Conservation (phyloP, 2,329 filamentous ascomycete species). For the Fusarium sp. region DNA sequence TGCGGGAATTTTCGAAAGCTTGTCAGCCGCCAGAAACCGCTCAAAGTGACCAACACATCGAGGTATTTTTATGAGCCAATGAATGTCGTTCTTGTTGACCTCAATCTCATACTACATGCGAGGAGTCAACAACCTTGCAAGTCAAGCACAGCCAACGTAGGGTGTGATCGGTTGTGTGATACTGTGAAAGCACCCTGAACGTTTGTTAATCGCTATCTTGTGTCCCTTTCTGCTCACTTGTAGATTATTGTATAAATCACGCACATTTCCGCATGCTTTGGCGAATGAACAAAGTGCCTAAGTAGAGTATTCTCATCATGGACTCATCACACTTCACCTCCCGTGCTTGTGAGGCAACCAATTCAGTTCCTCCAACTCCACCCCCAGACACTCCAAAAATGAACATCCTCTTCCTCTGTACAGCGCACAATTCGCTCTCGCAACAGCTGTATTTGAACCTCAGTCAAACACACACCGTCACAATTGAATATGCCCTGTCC, state of each 20-base stretch:
- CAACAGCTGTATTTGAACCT: conserved; percentile 33
- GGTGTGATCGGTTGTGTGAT: background rate
- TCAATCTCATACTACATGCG: background rate
- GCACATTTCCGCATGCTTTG: background rate
- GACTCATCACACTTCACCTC: background rate
- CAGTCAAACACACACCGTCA: conserved; percentile 15
- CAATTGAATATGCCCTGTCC: conserved; percentile 37
- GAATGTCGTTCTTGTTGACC: background rate
- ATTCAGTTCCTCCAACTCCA: background rate
- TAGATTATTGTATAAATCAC: background rate
- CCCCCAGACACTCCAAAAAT: conserved; percentile 11
- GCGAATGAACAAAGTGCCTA: background rate
- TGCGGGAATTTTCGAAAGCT: conserved; percentile 3
- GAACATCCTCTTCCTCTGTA: conserved; percentile 39
- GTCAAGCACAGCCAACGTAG: background rate
- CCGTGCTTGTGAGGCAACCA: background rate
- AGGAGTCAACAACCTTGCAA: background rate
- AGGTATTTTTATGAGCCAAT: background rate
- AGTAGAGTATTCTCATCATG: background rate
- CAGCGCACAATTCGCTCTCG: conserved; percentile 36
- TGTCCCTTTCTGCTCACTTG: background rate
- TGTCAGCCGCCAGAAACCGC: conserved; percentile 1
- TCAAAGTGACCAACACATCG: background rate
- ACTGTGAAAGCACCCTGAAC: background rate
- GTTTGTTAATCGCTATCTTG: background rate